Base-by-base conservation (phyloP, 768 basidiomycete species). In the Auricularia heimuer region DNA sequence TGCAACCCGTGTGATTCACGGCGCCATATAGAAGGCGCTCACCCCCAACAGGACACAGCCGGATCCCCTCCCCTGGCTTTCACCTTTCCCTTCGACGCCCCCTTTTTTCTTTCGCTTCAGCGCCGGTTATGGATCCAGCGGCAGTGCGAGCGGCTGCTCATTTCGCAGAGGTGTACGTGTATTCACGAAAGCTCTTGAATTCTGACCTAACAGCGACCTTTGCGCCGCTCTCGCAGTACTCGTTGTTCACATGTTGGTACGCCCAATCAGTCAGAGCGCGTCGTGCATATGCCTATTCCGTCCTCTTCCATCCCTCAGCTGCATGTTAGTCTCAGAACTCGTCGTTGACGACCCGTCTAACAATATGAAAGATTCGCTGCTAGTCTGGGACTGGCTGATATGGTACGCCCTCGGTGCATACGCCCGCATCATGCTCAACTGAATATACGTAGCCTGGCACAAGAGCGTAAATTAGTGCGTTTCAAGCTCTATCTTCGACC, bases 361-460 rank as follows among this genome's bases (percentile, higher is more conserved):
- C 14, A 8, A 29, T 18, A 2, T 29, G 34, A 6, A n/a, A 60
- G 56, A 60, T 60, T 33, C 56, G 56, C 29, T 60, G 24, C 24
- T 35, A 33, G 56, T 60, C 56, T 60, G 24, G 29, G 56, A 60
- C 29, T 60, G 56, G 56, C 24, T 60, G 56, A n/a, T 54, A n/a
- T 54, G 54, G 54, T 54, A 54, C 54, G 54, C 18, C 54, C 7
- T n/a, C 11, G n/a, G 29, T 8, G 7, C 54, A 1, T 54, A 18
- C 8, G 10, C 11, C 8, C 6, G 11, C 10, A n/a, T 8, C 6
- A 18, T n/a, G 29, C n/a, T 29, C n/a, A 54, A 8, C 4, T 54
- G 54, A 11, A 10, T 42, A 18, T 18, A 18, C 56, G 8, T 29
- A 60, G 29, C 29, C 7, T 60, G 24, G 56, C 29, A 14, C 24